Base-by-base conservation (phyloP, 2,329 filamentous ascomycete genomes). In the Verticillium klebahnii region DNA sequence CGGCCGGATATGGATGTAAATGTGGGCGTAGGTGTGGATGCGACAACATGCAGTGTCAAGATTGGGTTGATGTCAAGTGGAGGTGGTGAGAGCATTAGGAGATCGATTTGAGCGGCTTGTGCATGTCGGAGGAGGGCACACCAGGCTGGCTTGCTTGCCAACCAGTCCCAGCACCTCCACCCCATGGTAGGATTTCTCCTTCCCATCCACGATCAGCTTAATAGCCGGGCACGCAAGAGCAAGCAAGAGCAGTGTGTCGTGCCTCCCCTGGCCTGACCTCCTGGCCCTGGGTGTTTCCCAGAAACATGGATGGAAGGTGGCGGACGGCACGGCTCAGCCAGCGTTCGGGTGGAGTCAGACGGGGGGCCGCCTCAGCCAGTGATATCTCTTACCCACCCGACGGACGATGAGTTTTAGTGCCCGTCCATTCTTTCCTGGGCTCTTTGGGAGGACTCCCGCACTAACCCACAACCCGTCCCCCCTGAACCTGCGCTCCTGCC, bases 341-440 rank as follows among this genome's bases (percentile, higher is more conserved):
- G 55, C 45, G 45, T 52, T 52, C 19, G 23, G 19, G 45, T 52
- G 45, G 45, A 11, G n/a, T 12, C 9, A 23, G 19, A 25, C 19
- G 23, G 19, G 40, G 40, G 19, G 11, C 25, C 55, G 32, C 12
- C 25, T 8, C 5, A 19, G 55, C 55, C 55, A 57, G 55, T 57
- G 11, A 37, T 9, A 37, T 32, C 17, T 23, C 19, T n/a, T 57
- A 34, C 55, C 55, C 55, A 57, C 55, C 23, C 55, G 29, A 57
- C 34, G 55, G 55, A 34, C 34, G 55, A 37, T 57, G 29, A 34
- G 25, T 61, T 37, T 58, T 61, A 61, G 57, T 61, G 60, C 52
- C 62, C 57, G 62, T 60, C 52, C 32, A 52, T 17, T 34, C 31
- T 59, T 57, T 56, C 50, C 61, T 63, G 57, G 50, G 37, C 31